phyloP scores from a whole-genome alignment of 2,329 filamentous ascomycete species.

The Paraphaeosphaeria sporulosa region DNA sequence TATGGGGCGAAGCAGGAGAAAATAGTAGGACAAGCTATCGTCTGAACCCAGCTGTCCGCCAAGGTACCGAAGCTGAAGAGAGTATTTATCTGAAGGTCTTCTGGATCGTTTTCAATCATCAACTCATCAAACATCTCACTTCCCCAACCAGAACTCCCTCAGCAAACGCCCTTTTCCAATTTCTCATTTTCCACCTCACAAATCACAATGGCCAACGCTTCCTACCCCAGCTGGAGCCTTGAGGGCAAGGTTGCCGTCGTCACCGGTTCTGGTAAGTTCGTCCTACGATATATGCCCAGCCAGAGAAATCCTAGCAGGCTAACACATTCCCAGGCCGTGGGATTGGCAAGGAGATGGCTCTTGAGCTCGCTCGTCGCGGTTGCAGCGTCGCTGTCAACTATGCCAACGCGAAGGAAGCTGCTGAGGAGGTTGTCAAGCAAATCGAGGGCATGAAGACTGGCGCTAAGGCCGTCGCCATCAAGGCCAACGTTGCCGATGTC shows the following conservation, averaged over 20 bases:
- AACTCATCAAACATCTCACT: slow-evolving; percentile 26
- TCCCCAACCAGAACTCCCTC: slow-evolving; percentile 17
- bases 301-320: slow-evolving; percentile 16
- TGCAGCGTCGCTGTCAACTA: slow-evolving; percentile 74
- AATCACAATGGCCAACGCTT: slow-evolving; percentile 46
- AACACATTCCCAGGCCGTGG: slow-evolving; percentile 60
- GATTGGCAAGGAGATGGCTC: slow-evolving; percentile 71
- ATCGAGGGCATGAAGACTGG: slow-evolving; percentile 69
- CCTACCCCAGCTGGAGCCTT: slow-evolving; percentile 57
- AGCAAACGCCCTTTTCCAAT: slow-evolving; percentile 10
- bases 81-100: slow-evolving; percentile 42
- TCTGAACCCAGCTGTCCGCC: slow-evolving; percentile 38
- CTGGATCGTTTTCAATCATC: slow-evolving; percentile 27
- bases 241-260: slow-evolving; percentile 64
- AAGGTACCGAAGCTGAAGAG: slow-evolving; percentile 37
- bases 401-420: slow-evolving; percentile 69
- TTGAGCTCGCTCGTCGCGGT: slow-evolving; percentile 70
- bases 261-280: slow-evolving; percentile 57
- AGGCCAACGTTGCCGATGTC: slow-evolving; percentile 73
- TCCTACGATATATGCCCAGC: background rate
- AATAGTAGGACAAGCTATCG: slow-evolving; percentile 28
- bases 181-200: slow-evolving; percentile 21
- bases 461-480: slow-evolving; percentile 68
- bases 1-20: slow-evolving; percentile 25
- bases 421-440: slow-evolving; percentile 69